Base-by-base conservation (phyloP, 106 monocot genomes). In the Dendrobium chrysotoxum region DNA sequence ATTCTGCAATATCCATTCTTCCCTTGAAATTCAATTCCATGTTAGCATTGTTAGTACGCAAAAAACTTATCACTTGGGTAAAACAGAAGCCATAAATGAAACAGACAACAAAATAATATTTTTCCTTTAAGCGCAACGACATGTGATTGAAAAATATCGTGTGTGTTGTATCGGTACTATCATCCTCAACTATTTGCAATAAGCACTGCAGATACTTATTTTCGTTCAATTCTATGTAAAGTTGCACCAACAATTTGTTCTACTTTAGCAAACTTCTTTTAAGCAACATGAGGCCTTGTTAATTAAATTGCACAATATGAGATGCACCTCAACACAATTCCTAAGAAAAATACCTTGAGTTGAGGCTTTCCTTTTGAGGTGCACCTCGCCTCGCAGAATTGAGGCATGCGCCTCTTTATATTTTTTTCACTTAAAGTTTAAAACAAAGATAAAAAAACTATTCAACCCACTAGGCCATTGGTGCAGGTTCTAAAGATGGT, bases 251-350 rank as follows among this genome's bases (percentile, higher is more conserved):
- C 70, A 18, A 23, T 18, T 21, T 23, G 13, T 70, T 70, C 28
- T 70, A 70, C 10, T 35, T 70, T 35, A 70, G 70, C 70, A 3
- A 28, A 70, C 70, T 30, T 70, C 67, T 67, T 70, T 70, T 31
- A 15, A 31, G 35, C 47, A 47, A 47, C 13, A 2, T 13, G 47
- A 11, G 12, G 30, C 30, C n/a, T n/a, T n/a, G n/a, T n/a, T n/a
- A n/a, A n/a, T 30, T 30, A 30, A 30, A 30, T 30, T 30, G 30
- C 30, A 30, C 30, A 30, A 30, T 30, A 30, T 30, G 30, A 30
- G 30, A 30, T 30, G 30, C 30, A 30, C 0, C 30, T 30, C 30
- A 30, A 30, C 30, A 30, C 30, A 30, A 30, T 30, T 30, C 30
- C 30, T 1, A 30, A 30, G 30, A 30, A 30, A 30, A 30, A 30